A percentile compares a stretch with the other conserved stretches of the same genome.
Evolutionary conservation across 106 monocot genomes (phyloP).

Genomic region (Allium fistulosum): DNA sequence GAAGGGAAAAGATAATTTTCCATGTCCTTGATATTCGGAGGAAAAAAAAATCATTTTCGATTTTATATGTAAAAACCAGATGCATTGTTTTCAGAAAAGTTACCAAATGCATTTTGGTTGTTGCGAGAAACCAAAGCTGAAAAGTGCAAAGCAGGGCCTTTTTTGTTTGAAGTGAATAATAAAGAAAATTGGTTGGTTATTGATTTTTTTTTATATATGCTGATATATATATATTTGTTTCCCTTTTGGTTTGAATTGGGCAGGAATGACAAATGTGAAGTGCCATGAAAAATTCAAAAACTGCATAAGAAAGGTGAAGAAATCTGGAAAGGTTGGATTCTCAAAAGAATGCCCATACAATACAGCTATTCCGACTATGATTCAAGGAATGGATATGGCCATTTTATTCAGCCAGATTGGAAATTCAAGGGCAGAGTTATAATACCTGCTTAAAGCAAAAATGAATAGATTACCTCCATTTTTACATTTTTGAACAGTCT

Average conservation of each 20-base stretch:
- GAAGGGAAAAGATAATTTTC: too few species aligned
- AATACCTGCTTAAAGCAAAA: background rate
- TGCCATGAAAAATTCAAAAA: slow-evolving; percentile 79
- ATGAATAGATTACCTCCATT: too few species aligned
- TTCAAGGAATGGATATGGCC: slow-evolving; percentile 95
- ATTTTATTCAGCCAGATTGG: slow-evolving; percentile 80
- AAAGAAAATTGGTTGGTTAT: too few species aligned
- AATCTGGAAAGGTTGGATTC: slow-evolving; percentile 64
- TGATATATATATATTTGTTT: background rate
- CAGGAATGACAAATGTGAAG: slow-evolving; percentile 66
- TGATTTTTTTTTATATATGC: background rate
- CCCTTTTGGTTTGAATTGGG: background rate
- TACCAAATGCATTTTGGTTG: too few species aligned
- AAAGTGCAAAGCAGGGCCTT: too few species aligned
- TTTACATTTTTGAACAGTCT: too few species aligned
- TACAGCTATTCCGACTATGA: slow-evolving; percentile 66
- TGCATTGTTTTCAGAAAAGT: too few species aligned
- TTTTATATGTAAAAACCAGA: too few species aligned
- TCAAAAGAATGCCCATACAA: slow-evolving; percentile 63
- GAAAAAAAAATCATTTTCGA: too few species aligned
- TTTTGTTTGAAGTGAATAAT: too few species aligned
- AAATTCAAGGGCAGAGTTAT: background rate
- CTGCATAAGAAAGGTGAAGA: slow-evolving; percentile 79
- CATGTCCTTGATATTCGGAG: too few species aligned
- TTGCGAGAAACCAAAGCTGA: too few species aligned